Evolutionary conservation across 2,329 filamentous ascomycete genomes (phyloP).

Genomic region (Fusarium palustre): DNA sequence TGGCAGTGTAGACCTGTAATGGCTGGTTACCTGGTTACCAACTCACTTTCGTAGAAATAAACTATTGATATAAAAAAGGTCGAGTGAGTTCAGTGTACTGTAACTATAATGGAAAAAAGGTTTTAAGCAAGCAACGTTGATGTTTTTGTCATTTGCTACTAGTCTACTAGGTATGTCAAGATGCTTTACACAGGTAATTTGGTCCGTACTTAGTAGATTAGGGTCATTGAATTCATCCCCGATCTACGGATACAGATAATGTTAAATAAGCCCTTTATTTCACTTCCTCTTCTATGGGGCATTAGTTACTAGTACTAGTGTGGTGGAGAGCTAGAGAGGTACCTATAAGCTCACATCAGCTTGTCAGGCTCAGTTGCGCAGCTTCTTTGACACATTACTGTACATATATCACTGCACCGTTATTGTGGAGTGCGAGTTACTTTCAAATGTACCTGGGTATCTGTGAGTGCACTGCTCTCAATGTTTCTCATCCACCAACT

Average conservation of each 20-base stretch:
- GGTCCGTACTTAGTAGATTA: not conserved
- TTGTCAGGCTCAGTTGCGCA: not conserved
- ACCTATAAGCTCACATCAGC: not conserved
- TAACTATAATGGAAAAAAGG: not conserved
- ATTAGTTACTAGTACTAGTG: not conserved
- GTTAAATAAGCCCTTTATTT: not conserved
- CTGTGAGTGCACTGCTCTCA: not conserved
- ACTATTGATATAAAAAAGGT: not conserved
- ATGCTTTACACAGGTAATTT: not conserved
- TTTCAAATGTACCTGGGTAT: not conserved
- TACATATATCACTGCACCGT: not conserved
- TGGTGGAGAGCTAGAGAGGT: not conserved
- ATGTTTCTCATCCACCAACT: not conserved
- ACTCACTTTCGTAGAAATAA: not conserved
- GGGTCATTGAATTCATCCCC: not conserved
- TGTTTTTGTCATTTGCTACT: not conserved
- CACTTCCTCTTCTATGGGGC: not conserved
- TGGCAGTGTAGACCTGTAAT: not conserved
- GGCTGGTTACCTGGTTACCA: not conserved
- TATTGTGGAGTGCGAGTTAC: not conserved
- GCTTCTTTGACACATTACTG: not conserved
- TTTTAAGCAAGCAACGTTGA: not conserved
- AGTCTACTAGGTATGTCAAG: too few species aligned
- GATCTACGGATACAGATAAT: not conserved
- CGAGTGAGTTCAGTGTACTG: not conserved